Evolutionary conservation across 768 basidiomycete genomes (phyloP).

Genomic region (Hygrophorus russula): DNA sequence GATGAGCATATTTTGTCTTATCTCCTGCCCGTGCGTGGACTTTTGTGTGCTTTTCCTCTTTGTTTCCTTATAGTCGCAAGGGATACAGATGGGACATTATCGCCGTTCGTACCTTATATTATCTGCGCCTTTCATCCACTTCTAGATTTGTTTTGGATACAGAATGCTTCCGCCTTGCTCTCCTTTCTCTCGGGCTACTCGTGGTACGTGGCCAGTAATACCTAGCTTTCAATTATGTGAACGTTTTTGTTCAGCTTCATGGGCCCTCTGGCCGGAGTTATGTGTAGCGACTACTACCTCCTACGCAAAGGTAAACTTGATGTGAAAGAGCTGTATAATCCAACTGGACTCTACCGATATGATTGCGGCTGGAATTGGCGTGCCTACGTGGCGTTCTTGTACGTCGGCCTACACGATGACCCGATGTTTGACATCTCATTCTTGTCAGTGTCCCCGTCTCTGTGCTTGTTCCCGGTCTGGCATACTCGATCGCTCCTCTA

Average conservation of each 20-base stretch:
- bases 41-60: not conserved
- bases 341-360: constrained; percentile 4
- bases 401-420: not conserved
- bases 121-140: not conserved
- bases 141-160: not conserved
- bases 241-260: no score
- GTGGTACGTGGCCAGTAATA: not conserved
- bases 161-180: constrained; percentile 4
- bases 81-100: constrained; percentile 5
- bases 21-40: constrained; percentile 3
- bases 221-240: not conserved
- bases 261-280: constrained; percentile 5
- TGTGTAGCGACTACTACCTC: constrained; percentile 7
- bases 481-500: constrained; percentile 5
- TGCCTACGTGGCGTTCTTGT: constrained; percentile 6
- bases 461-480: constrained; percentile 3
- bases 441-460: constrained; percentile 1
- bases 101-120: constrained; percentile 3
- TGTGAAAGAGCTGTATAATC: constrained; percentile 5
- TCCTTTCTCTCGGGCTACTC: constrained; percentile 6
- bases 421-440: not conserved
- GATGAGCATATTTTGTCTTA: constrained; percentile 6
- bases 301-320: constrained; percentile 5
- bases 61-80: not conserved
- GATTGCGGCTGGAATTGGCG: constrained; percentile 6